Percentiles rank a stretch among this genome's conserved stretches.
Evolutionary conservation across 345 rosid species (phyloP).

Genomic region (Passiflora organensis): DNA sequence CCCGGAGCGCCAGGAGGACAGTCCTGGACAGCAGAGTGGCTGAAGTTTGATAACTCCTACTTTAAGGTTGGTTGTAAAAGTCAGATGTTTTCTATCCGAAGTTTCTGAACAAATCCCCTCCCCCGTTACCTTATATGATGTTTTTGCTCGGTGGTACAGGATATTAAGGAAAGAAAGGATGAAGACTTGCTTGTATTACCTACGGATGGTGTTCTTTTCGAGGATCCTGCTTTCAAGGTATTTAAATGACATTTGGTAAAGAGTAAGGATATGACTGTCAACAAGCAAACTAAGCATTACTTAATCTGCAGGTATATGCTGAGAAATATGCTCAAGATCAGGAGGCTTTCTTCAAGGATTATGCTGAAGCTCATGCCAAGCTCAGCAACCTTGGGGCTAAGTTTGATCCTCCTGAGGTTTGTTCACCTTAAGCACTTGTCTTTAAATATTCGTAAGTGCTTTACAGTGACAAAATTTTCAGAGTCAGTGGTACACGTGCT

Average conservation of each 20-base stretch:
- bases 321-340: slow-evolving; percentile 87
- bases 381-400: slow-evolving; percentile 93
- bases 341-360: slow-evolving; percentile 79
- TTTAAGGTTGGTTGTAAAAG: slow-evolving; percentile 66
- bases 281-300: slow-evolving; percentile 17
- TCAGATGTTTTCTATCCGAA: neutral
- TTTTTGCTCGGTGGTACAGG: slow-evolving; percentile 36
- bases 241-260: neutral
- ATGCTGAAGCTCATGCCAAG: slow-evolving; percentile 94
- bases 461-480: neutral
- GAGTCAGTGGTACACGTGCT: too few species aligned
- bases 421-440: slow-evolving; percentile 10
- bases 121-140: neutral
- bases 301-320: slow-evolving; percentile 60
- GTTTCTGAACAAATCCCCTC: too few species aligned
- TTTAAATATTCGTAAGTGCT: neutral
- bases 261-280: too few species aligned
- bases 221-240: slow-evolving; percentile 93
- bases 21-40: slow-evolving; percentile 94
- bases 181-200: slow-evolving; percentile 85
- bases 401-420: slow-evolving; percentile 93
- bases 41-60: slow-evolving; percentile 91
- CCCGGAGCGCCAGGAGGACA: slow-evolving; percentile 99
- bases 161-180: slow-evolving; percentile 66
- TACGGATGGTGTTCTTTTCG: slow-evolving; percentile 84